These are phyloP conservation scores for Pestalotiopsis fici DNA, from an alignment of 2,329 filamentous ascomycete genomes.

Conservation along the genomic window DNA sequence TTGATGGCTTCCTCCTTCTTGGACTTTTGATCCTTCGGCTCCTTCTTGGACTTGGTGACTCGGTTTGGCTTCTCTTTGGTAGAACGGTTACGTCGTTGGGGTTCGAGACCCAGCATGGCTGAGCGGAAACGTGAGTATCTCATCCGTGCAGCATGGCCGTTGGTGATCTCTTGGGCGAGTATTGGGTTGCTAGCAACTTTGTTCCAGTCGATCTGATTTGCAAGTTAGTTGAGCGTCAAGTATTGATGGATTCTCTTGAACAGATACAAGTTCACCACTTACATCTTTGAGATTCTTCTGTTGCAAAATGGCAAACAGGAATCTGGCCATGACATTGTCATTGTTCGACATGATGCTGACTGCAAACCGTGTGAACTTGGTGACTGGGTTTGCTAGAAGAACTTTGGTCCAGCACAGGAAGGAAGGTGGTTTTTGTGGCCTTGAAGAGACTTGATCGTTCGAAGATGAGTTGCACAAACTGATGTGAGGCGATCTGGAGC, in stretches of 20 bases:
- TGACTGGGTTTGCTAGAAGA: background rate
- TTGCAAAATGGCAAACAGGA: conserved; percentile 60
- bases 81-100: conserved; percentile 46
- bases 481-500: conserved; percentile 20
- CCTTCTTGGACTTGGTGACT: conserved; percentile 48
- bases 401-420: background rate
- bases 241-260: background rate
- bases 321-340: conserved; percentile 58
- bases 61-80: conserved; percentile 38
- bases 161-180: conserved; percentile 54
- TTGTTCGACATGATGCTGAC: conserved; percentile 51
- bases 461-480: conserved; percentile 29
- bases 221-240: conserved; percentile 16
- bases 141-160: conserved; percentile 64
- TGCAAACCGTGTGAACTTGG: background rate
- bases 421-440: background rate
- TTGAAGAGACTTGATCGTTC: conserved; percentile 1
- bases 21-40: conserved; percentile 24
- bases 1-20: conserved; percentile 43
- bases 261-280: conserved; percentile 29
- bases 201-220: conserved; percentile 59
- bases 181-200: conserved; percentile 56
- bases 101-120: conserved; percentile 47
- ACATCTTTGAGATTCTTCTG: conserved; percentile 64
- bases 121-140: conserved; percentile 55